Conservation (phyloP, 2,329 filamentous ascomycete genomes). For the Phialocephala sp. region DNA sequence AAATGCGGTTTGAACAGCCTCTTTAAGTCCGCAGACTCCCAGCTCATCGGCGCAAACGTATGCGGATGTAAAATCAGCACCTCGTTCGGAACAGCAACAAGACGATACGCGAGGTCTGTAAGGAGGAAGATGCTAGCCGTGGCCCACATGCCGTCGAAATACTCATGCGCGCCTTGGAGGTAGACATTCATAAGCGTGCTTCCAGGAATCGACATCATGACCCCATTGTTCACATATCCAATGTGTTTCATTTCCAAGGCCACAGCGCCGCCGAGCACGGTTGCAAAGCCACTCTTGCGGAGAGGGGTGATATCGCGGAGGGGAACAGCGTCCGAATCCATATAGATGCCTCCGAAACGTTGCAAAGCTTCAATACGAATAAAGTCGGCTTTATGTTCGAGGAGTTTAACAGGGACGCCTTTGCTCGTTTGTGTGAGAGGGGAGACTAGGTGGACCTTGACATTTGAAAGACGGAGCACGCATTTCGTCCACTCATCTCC, state of each 20-base stretch:
- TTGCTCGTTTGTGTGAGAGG: constrained; percentile 24
- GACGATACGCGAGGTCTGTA: constrained; percentile 36
- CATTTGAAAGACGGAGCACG: constrained; percentile 32
- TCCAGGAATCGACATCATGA: constrained; percentile 17
- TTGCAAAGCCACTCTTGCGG: constrained; percentile 35
- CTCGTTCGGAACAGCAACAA: constrained; percentile 34
- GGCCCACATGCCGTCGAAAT: constrained; percentile 39
- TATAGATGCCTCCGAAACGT: constrained; percentile 40
- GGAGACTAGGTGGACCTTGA: constrained; percentile 31
- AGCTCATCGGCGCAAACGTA: constrained; percentile 38
- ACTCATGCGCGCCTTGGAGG: constrained; percentile 27
- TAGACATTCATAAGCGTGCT: constrained; percentile 31
- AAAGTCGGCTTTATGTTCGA: constrained; percentile 42
- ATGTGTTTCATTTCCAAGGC: constrained; percentile 27
- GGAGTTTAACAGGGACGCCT: constrained; percentile 27
- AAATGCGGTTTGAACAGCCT: constrained; percentile 20
- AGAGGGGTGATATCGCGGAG: constrained; percentile 35
- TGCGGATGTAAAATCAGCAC: constrained; percentile 33
- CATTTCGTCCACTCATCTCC: constrained; percentile 36
- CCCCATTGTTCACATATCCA: constrained; percentile 27
- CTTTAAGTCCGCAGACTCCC: constrained; percentile 28
- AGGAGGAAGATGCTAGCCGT: constrained; percentile 26
- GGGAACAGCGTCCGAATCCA: constrained; percentile 41
- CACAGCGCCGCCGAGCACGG: constrained; percentile 38
- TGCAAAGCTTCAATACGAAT: constrained; percentile 38